These are phyloP conservation scores for Calonectria honghensis DNA, from an alignment of 2,329 filamentous ascomycete species.

Conservation along the genomic window DNA sequence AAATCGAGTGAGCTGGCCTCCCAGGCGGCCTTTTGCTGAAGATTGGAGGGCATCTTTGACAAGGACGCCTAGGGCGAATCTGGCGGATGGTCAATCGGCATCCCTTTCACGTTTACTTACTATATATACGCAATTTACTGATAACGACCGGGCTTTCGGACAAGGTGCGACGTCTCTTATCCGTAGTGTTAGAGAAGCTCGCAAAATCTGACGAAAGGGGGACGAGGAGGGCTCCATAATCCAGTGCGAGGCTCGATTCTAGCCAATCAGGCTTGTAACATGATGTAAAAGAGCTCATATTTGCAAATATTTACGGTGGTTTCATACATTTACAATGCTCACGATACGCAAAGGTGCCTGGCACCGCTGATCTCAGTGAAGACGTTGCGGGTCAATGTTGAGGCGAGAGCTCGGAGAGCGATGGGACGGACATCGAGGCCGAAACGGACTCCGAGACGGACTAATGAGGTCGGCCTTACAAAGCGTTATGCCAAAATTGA, in stretches of 20 bases:
- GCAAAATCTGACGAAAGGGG: neutral
- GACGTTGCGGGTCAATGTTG: neutral
- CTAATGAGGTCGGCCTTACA: constrained; percentile 7
- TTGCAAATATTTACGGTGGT: neutral
- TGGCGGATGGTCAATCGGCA: neutral
- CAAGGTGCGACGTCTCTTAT: neutral
- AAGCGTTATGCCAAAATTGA: neutral
- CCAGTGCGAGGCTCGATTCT: neutral
- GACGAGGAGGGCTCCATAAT: neutral
- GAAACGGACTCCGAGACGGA: constrained; percentile 50
- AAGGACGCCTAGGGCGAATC: too few relatives aligned
- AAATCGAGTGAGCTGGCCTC: constrained; percentile 50
- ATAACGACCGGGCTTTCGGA: constrained; percentile 28
- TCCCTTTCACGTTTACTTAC: neutral
- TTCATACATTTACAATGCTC: neutral
- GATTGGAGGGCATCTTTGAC: constrained; percentile 47
- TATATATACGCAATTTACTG: constrained; percentile 2
- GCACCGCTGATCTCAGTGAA: neutral
- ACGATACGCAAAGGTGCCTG: neutral
- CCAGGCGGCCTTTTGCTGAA: constrained; percentile 48
- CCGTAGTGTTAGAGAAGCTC: neutral
- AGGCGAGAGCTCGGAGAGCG: neutral
- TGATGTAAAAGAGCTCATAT: neutral
- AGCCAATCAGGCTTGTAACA: neutral
- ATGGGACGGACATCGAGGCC: neutral